Base-by-base conservation (phyloP, 768 basidiomycete genomes). In the Phallus indusiatus region DNA sequence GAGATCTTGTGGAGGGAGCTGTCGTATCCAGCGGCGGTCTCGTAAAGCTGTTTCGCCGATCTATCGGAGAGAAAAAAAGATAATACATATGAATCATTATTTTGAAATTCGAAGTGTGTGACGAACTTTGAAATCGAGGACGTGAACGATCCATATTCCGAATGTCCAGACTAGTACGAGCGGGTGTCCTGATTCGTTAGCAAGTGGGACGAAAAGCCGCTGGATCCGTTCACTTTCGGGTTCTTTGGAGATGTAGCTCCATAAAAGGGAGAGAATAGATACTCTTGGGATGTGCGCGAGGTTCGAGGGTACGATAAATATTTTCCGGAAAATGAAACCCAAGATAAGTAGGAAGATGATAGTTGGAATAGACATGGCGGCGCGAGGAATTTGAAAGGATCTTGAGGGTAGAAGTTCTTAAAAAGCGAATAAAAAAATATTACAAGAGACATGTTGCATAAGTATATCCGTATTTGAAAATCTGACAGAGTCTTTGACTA, bases 121-220 rank as follows among this genome's bases (percentile, higher is more conserved):
- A 51, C 50, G 20, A 50, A 74, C 75, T 56, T 71, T 64, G 5
- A 61, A 61, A 49, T 76, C 74, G 11, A 76, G 60, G 20, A 76
- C 66, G 50, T 76, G 75, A 42, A 76, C 67, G 46, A 70, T 70
- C 75, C 75, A 76, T 62, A 68, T 66, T 20, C 75, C 74, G 5
- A 76, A 67, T 54, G 70, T 69, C 62, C 68, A 76, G 1, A 76
- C 73, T 5, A 73, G 61, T 2, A 75, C 74, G 37, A 73, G 69
- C 16, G 69, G 69, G 49, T 71, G 70, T 14, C 51, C 60, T 33
- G 65, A 65, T 36, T 68, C 62, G 48, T 62, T 64, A 21, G 70
- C 73, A 56, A 71, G 72, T 3, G 75, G 75, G 12, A 76, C 54
- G 42, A 76, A 66, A 53, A 73, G 68, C 8, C 69, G 63, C 51